Evolutionary conservation across 306 rosid species (phyloP).

Genomic region (Glycine tomentella): DNA sequence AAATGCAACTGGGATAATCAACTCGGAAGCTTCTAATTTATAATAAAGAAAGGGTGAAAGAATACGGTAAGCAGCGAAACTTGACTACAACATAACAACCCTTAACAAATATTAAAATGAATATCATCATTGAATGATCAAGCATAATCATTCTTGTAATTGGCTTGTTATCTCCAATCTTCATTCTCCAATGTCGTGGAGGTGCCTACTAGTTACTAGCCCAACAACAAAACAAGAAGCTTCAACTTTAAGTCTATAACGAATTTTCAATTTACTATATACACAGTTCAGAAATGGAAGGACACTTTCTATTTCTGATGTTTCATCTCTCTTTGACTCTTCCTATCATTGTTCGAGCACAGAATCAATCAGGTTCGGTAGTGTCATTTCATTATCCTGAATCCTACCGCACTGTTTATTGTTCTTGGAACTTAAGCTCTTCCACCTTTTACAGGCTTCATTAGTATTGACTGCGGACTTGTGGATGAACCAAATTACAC

Average conservation of each 20-base stretch:
- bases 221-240: not conserved
- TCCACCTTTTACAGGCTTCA: conserved; percentile 43
- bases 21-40: conserved; percentile 33
- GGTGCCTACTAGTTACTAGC: not conserved
- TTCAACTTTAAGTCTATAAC: not conserved
- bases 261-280: conserved; percentile 5
- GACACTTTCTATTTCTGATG: conserved; percentile 10
- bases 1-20: conserved; percentile 9
- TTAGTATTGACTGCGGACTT: conserved; percentile 56
- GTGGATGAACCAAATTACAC: conserved; percentile 48
- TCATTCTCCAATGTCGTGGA: not conserved
- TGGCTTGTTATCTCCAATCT: not conserved
- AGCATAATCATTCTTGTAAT: conserved; percentile 7
- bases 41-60: not conserved
- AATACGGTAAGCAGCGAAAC: not conserved
- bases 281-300: conserved; percentile 32
- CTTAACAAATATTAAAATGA: not conserved
- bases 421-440: conserved; percentile 11
- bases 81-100: conserved; percentile 29
- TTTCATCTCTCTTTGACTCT: conserved; percentile 37
- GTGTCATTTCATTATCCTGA: conserved; percentile 18
- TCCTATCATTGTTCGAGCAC: conserved; percentile 40
- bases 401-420: not conserved
- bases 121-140: conserved; percentile 5
- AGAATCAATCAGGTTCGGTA: conserved; percentile 47